Evolutionary conservation across 176 grass and related monocot species (phyloP).

Genomic region (Bolboschoenus planiculmis): DNA sequence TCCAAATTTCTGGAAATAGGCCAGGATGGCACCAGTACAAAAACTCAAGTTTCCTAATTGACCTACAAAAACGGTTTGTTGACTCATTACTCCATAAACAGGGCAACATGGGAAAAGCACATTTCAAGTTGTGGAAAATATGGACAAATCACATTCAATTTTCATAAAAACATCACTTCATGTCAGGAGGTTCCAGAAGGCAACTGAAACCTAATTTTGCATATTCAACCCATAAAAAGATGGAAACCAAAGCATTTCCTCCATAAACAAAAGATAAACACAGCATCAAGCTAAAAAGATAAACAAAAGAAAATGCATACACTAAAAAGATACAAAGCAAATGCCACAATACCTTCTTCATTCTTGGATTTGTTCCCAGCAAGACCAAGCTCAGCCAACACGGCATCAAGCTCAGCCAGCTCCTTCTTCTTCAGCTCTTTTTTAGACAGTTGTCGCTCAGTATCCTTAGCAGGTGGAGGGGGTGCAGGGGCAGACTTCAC

Average conservation of each 20-base stretch:
- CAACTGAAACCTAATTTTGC: neutral
- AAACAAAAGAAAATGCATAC: neutral
- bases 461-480: constrained; percentile 56
- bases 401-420: constrained; percentile 88
- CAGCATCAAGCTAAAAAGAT: too few relatives aligned
- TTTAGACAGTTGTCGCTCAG: constrained; percentile 90
- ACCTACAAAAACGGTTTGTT: too few relatives aligned
- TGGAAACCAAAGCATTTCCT: neutral
- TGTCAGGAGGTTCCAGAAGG: neutral
- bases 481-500: constrained; percentile 35
- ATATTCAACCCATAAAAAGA: neutral
- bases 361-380: constrained; percentile 33
- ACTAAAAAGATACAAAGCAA: neutral
- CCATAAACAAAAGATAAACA: neutral
- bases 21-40: neutral
- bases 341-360: constrained; percentile 20
- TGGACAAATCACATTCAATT: neutral
- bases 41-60: neutral
- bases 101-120: neutral
- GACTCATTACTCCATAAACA: neutral
- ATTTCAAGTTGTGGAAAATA: neutral
- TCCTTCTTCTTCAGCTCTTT: constrained; percentile 99
- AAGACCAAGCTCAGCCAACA: constrained; percentile 82
- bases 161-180: neutral
- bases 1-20: neutral